Conservation (phyloP, 768 basidiomycete species). For the Hortiboletus flavorubellus region DNA sequence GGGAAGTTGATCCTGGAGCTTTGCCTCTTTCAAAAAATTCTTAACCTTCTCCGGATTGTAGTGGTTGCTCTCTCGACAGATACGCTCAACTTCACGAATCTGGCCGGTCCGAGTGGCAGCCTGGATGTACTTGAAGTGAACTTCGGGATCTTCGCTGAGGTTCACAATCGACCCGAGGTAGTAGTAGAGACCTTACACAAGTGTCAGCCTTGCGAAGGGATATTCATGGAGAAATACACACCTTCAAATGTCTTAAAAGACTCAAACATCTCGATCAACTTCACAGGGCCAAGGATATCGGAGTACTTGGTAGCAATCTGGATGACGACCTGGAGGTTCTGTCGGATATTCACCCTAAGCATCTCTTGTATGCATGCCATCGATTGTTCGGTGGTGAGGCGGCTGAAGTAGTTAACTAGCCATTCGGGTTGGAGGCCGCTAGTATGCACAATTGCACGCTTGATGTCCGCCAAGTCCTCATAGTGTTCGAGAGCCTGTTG, state of each 20-base stretch:
- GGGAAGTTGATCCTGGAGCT: conserved; percentile 92
- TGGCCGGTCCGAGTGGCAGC: conserved; percentile 97
- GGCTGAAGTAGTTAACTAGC: conserved; percentile 96
- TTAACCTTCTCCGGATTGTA: conserved; percentile 99
- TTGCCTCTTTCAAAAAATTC: conserved; percentile 99
- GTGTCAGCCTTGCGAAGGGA: not conserved
- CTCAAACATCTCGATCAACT: conserved; percentile 98
- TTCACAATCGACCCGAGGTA: conserved; percentile 98
- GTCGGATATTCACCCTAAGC: conserved; percentile 94
- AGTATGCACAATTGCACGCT: conserved; percentile 94
- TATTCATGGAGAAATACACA: conserved; percentile 16
- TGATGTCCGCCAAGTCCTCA: conserved; percentile 97
- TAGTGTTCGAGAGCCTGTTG: conserved; percentile 95
- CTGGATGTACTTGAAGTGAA: conserved; percentile 99
- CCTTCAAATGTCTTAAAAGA: conserved; percentile 97
- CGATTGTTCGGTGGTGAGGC: conserved; percentile 95
- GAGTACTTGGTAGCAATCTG: conserved; percentile 99
- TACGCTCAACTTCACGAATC: conserved; percentile 97
- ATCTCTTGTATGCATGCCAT: conserved; percentile 96
- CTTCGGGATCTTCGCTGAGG: conserved; percentile 92
- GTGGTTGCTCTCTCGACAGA: conserved; percentile 94
- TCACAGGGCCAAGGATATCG: conserved; percentile 94
- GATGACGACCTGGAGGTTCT: conserved; percentile 94
- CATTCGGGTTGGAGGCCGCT: conserved; percentile 87
- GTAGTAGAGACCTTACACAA: conserved; percentile 79